These are phyloP conservation scores for Bipolaris zeicola DNA, from an alignment of 2,329 filamentous ascomycete genomes.

Conservation along the genomic window DNA sequence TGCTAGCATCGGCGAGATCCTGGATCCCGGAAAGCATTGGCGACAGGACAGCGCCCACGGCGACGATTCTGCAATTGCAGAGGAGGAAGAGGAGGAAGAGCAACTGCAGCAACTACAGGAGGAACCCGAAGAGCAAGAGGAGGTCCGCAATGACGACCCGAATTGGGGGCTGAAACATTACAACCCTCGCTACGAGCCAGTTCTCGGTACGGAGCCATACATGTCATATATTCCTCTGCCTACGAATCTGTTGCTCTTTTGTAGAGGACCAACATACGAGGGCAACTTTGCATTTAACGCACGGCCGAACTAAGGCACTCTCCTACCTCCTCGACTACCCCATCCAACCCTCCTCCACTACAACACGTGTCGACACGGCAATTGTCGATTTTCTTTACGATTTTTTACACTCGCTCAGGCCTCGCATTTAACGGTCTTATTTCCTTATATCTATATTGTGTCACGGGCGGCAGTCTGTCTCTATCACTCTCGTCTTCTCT, in stretches of 20 bases:
- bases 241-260: slow-evolving; percentile 10
- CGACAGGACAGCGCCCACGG: slow-evolving; percentile 32
- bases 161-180: slow-evolving; percentile 37
- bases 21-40: slow-evolving; percentile 28
- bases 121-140: slow-evolving; percentile 18
- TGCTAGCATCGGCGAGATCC: slow-evolving; percentile 18
- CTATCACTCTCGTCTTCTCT: background rate
- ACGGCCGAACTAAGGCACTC: slow-evolving; percentile 15
- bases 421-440: slow-evolving; percentile 6
- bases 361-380: background rate
- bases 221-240: slow-evolving; percentile 34
- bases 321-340: background rate
- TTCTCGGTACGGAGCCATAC: slow-evolving; percentile 34
- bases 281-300: slow-evolving; percentile 24
- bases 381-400: slow-evolving; percentile 4
- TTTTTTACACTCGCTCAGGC: slow-evolving; percentile 6
- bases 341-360: background rate
- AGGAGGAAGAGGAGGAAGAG: slow-evolving; percentile 32
- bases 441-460: background rate
- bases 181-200: slow-evolving; percentile 20
- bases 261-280: slow-evolving; percentile 33
- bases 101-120: too few species aligned
- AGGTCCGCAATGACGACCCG: slow-evolving; percentile 26
- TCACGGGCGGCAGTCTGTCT: slow-evolving; percentile 4
- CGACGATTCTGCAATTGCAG: slow-evolving; percentile 17